A percentile compares a stretch with the other conserved stretches of the same genome.
These are phyloP conservation scores for Thielaviopsis populi DNA, from an alignment of 2,329 filamentous ascomycete genomes.

Conservation along the genomic window DNA sequence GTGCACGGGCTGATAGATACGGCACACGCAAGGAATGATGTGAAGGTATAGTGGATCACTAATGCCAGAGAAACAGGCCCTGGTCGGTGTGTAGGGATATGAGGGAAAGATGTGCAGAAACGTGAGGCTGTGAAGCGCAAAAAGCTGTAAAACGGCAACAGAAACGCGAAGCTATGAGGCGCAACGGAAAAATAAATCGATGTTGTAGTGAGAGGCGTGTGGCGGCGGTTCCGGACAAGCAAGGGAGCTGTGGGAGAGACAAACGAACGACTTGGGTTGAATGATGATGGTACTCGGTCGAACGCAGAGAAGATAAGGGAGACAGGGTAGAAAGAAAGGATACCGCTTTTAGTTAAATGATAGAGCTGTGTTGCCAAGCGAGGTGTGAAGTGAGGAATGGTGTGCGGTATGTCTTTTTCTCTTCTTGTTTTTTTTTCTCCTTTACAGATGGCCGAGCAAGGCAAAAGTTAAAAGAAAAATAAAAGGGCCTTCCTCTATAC, in stretches of 20 bases:
- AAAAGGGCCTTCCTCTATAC: not conserved
- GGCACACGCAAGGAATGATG: conserved; percentile 10
- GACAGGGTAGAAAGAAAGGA: not conserved
- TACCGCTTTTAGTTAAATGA: not conserved
- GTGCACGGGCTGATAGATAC: conserved; percentile 15
- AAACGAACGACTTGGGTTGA: not conserved
- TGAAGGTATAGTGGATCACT: conserved; percentile 10
- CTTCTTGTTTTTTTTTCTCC: not conserved
- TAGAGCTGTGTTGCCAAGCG: not conserved
- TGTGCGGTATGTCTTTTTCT: not conserved
- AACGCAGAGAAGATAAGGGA: conserved; percentile 1
- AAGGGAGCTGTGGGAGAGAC: not conserved
- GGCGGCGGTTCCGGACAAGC: conserved; percentile 5
- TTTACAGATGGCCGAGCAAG: too few relatives aligned
- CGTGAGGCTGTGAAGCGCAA: not conserved
- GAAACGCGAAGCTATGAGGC: not conserved
- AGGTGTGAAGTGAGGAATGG: not conserved
- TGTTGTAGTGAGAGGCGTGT: not conserved
- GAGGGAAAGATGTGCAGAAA: not conserved
- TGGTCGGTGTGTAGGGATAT: conserved; percentile 3
- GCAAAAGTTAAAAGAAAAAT: not conserved
- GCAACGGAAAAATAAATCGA: not conserved
- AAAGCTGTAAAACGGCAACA: not conserved
- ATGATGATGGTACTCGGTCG: not conserved
- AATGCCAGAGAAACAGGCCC: conserved; percentile 12